phyloP scores from a whole-genome alignment of 306 rosid species.

The Oxytropis ochrocephala region DNA sequence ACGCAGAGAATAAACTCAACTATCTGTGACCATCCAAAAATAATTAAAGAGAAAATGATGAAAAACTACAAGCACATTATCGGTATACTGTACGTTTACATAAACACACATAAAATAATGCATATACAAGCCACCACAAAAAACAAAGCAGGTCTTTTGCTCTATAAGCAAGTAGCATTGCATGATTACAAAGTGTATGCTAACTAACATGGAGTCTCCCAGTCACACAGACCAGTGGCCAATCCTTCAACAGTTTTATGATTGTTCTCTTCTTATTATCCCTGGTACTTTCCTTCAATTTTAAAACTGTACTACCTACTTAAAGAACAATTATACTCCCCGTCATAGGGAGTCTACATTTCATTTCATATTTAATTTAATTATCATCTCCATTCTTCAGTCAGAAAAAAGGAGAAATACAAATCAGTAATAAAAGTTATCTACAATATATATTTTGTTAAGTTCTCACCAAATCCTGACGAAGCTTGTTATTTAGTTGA shows the following conservation, averaged over 20 bases:
- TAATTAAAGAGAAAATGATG: too few relatives aligned
- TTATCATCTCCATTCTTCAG: neutral
- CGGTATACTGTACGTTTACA: too few relatives aligned
- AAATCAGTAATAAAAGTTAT: neutral
- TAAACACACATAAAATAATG: too few relatives aligned
- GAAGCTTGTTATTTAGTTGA: constrained; percentile 62
- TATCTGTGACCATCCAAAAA: too few relatives aligned
- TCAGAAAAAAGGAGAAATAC: neutral
- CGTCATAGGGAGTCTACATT: constrained; percentile 6
- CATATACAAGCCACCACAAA: too few relatives aligned
- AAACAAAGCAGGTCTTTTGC: too few relatives aligned
- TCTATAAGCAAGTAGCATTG: too few relatives aligned
- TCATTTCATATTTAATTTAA: neutral
- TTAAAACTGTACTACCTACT: neutral
- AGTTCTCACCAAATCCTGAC: constrained; percentile 76
- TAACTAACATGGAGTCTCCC: too few relatives aligned
- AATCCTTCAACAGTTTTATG: neutral
- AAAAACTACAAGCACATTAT: too few relatives aligned
- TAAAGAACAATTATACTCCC: neutral
- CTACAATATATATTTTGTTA: neutral
- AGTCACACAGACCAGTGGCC: neutral
- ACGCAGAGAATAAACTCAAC: too few relatives aligned
- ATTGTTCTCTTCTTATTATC: neutral
- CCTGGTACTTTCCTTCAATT: neutral
- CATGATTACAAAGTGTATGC: too few relatives aligned